Percentiles rank a stretch among this genome's conserved stretches.
phyloP scores from a whole-genome alignment of 805 yeast species.

The Sporopachydermia lactativora region DNA sequence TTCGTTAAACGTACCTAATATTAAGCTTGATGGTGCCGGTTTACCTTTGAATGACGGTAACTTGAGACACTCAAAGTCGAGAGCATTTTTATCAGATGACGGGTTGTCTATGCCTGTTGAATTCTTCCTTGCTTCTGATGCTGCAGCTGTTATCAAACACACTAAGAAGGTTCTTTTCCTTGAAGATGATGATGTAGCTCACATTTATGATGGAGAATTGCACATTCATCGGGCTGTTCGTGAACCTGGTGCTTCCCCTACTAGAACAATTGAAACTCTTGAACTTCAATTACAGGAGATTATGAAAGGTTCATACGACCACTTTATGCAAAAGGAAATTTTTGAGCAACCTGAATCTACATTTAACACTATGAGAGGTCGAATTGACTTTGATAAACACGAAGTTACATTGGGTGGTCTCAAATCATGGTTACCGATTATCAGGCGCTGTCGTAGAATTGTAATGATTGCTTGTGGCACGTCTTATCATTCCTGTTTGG shows the following conservation, averaged over 20 bases:
- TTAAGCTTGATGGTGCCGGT: conserved; percentile 9
- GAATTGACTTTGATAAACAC: conserved; percentile 79
- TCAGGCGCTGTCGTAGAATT: conserved; percentile 87
- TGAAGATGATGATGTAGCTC: conserved; percentile 98
- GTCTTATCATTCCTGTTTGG: conserved; percentile 95
- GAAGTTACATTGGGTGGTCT: conserved; percentile 82
- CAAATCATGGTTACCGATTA: conserved; percentile 68
- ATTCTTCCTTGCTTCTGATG: conserved; percentile 92
- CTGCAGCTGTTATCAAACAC: conserved; percentile 91
- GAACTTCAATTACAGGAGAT: conserved; percentile 96
- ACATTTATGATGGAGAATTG: conserved; percentile 93
- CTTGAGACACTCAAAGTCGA: conserved; percentile 81
- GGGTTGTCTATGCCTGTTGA: conserved; percentile 89
- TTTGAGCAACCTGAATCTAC: conserved; percentile 98
- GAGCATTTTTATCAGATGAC: conserved; percentile 93
- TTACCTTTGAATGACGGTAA: conserved; percentile 28
- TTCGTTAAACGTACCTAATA: conserved; percentile 7
- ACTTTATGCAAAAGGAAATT: conserved; percentile 98
- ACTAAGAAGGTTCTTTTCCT: conserved; percentile 92
- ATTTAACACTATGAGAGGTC: conserved; percentile 98
- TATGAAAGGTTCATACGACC: conserved; percentile 94
- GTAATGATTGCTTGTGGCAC: conserved; percentile 99
- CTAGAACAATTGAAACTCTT: conserved; percentile 89
- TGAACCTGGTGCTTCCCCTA: conserved; percentile 79
- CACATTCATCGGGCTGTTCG: conserved; percentile 95